Base-by-base conservation (phyloP, 1,139 yeast species). In the Suhomyces kunorum region DNA sequence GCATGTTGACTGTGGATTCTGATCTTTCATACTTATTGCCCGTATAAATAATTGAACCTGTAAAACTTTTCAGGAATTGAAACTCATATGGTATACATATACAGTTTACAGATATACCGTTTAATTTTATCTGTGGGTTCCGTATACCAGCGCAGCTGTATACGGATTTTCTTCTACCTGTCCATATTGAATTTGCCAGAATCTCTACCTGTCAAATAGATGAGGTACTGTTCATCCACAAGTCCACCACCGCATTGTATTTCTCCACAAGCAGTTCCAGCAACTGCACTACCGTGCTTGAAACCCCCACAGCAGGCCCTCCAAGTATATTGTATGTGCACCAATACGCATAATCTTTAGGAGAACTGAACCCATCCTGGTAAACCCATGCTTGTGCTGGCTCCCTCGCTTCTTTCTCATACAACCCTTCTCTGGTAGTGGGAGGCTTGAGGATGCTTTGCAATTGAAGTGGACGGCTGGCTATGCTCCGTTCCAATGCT, bases 291-390 rank as follows among this genome's bases (percentile, higher is more conserved):
- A 44, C 32, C 5, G 39, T 19, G 3, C 55, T 51, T 9, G 47
- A 32, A 6, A 34, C 28, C 2, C 46, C 47, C 15, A 38, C 38
- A 3, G 38, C 22, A 2, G 45, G 47, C 19, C 46, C 42, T 1
- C 71, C 72, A 5, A 67, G 62, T 4, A 64, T 44, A 42, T 66
- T 62, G 47, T 68, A 68, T 12, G 60, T 60, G 50, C 75, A 69
- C 68, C 68, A 67, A 41, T 52, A 67, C 1, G 55, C 54, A 37
- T 56, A 49, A 2, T 55, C 57, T 11, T 36, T 38, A 11, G 35
- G 24, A n/a, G 47, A 45, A 2, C 51, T 57, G 41, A 56, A 56
- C 3, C 46, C 47, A 6, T 41, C 46, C 12, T 47, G 47, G 14
- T 40, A 40, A 4, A 52, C 45, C 67, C 68, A 63, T 3, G 64